Evolutionary conservation across 192 early-diverging fungal genomes (phyloP), one percentile per base, ranked within the genome.

Genomic region (Coemansia sp.): DNA sequence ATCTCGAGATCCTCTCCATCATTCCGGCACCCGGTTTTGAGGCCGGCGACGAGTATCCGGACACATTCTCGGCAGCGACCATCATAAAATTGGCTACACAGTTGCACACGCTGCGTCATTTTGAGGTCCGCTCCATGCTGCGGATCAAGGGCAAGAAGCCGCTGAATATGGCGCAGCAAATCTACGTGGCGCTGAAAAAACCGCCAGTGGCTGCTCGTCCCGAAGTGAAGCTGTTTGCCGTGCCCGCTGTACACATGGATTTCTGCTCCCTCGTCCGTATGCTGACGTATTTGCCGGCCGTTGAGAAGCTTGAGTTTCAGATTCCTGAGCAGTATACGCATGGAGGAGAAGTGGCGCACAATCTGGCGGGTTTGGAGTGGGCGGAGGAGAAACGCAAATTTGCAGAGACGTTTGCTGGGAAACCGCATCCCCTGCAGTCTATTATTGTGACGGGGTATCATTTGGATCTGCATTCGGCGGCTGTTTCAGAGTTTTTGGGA

Each of bases 231-330:
- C 60, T 82, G 46, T 66, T 82, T 53, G 79, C 79, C 0, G 60
- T 64, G 36, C 79, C 79, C 4, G 59, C 62, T 27, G 29, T 82
- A 20, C 73, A 76, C 19, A 82, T 82, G 79, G 79, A 82, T 63
- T 76, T 82, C 53, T 62, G 65, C 10, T 82, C 79, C 4, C 60
- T 76, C 11, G 46, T 74, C 15, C 35, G 63, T 27, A 59, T 82
- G 64, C 73, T 82, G 6, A 60, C 67, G 11, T 71, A 60, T 22
- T 42, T 82, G 63, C 79, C 79, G 0, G 70, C 73, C 5, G 47
- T 82, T 3, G 79, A 82, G 73, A 73, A 82, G 59, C 66, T 82
- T 10, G 79, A 82, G 70, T 73, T 82, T 56, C 68, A 71, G 64
- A 46, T 82, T 36, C 73, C 79, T 17, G 79, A 82, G 22, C 70